Percentiles rank a stretch among this genome's conserved stretches.
These are phyloP conservation scores for Podospora pseudoanserina DNA, from an alignment of 495 filamentous ascomycete species.

Conservation along the genomic window DNA sequence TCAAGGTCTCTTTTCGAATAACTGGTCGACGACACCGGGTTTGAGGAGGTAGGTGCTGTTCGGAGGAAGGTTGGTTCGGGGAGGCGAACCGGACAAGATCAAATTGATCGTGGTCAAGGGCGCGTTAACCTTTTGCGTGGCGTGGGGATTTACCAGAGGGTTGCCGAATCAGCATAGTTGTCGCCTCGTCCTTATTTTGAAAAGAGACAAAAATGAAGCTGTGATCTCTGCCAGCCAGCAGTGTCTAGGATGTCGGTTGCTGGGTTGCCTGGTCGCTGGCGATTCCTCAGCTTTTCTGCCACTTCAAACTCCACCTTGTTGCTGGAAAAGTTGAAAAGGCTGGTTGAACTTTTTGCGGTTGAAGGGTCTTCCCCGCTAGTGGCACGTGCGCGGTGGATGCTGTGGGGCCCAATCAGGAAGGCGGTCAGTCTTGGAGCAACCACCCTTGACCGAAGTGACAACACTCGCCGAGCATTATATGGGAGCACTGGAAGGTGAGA, in stretches of 20 bases:
- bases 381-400: constrained; percentile 19
- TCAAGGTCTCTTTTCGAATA: neutral
- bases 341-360: constrained; percentile 6
- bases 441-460: neutral
- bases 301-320: constrained; percentile 9
- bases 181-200: constrained; percentile 1
- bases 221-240: constrained; percentile 2
- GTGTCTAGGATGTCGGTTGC: neutral
- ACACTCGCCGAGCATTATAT: neutral
- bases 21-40: neutral
- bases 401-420: neutral
- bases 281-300: constrained; percentile 18
- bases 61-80: neutral
- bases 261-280: neutral
- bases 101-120: neutral
- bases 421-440: constrained; percentile 13
- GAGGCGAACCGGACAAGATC: neutral
- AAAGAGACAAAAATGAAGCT: neutral
- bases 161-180: neutral
- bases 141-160: neutral
- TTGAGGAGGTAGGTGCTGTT: neutral
- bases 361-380: constrained; percentile 12
- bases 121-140: neutral
- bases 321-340: constrained; percentile 11
- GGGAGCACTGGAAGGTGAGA: too few species aligned